Evolutionary conservation across 1,284 basidiomycete genomes (phyloP).

Genomic region (Austropuccinia psidii): DNA sequence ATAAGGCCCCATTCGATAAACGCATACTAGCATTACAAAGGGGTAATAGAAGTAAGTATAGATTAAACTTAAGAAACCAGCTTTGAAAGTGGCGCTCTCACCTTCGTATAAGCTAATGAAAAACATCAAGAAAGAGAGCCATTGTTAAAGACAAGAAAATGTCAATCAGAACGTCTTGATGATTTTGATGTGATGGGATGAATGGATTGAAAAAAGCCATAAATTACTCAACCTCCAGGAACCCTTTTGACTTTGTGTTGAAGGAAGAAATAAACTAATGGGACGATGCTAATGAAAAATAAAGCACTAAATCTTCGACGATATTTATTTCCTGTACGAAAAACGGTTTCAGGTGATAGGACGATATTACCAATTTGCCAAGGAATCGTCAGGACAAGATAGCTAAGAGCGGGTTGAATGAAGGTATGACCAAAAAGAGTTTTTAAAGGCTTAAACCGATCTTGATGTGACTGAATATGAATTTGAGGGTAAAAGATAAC

Average conservation of each 20-base stretch:
- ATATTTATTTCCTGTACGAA: constrained; percentile 33
- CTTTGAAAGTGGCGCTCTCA: not conserved
- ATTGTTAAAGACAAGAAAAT: not conserved
- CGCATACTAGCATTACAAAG: constrained; percentile 67
- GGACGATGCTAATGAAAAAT: constrained; percentile 64
- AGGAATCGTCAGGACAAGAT: constrained; percentile 47
- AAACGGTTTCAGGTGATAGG: constrained; percentile 52
- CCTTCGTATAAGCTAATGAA: constrained; percentile 8
- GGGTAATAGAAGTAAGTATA: not conserved
- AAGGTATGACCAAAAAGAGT: not conserved
- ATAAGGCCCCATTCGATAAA: constrained; percentile 84
- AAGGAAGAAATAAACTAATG: constrained; percentile 73
- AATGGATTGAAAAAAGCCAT: not conserved
- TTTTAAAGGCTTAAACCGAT: not conserved
- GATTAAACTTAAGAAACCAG: not conserved
- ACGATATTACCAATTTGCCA: constrained; percentile 74
- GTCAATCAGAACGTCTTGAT: not conserved
- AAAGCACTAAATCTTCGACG: constrained; percentile 57
- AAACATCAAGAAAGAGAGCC: not conserved
- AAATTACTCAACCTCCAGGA: constrained; percentile 59
- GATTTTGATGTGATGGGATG: not conserved
- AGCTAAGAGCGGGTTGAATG: constrained; percentile 35
- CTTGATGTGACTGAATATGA: not conserved
- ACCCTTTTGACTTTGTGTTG: constrained; percentile 70
- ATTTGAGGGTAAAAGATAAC: not conserved